These are phyloP conservation scores for Candida lessepsii DNA, from an alignment of 805 yeast genomes.

Conservation along the genomic window DNA sequence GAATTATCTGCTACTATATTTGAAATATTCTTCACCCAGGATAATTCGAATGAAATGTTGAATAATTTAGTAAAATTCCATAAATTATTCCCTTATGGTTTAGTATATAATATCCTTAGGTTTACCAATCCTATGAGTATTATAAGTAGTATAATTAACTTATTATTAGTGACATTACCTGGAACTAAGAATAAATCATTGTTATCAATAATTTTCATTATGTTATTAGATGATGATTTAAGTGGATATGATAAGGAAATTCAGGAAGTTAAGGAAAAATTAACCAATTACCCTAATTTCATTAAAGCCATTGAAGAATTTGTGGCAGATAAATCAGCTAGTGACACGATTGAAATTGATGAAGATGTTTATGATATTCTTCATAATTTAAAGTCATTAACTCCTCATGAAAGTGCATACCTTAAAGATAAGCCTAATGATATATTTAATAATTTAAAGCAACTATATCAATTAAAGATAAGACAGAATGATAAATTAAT, in stretches of 20 bases:
- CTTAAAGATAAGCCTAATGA: neutral
- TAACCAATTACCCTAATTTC: slow-evolving; percentile 20
- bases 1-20: slow-evolving; percentile 84
- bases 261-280: slow-evolving; percentile 40
- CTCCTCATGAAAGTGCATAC: neutral
- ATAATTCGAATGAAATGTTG: slow-evolving; percentile 74
- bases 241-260: slow-evolving; percentile 16
- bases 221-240: slow-evolving; percentile 29
- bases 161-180: slow-evolving; percentile 60
- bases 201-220: slow-evolving; percentile 70
- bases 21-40: slow-evolving; percentile 76
- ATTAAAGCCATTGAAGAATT: slow-evolving; percentile 27
- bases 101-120: slow-evolving; percentile 73
- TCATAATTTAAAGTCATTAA: neutral
- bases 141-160: slow-evolving; percentile 73
- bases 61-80: slow-evolving; percentile 72
- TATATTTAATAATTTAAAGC: slow-evolving; percentile 46
- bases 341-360: slow-evolving; percentile 7
- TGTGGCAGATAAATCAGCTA: slow-evolving; percentile 14
- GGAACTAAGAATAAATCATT: slow-evolving; percentile 35
- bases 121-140: slow-evolving; percentile 87
- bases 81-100: slow-evolving; percentile 71
- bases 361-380: slow-evolving; percentile 10
- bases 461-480: slow-evolving; percentile 60
- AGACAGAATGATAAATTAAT: slow-evolving; percentile 75